phyloP scores from a whole-genome alignment of 805 yeast species.

The Clavispora fructus region DNA sequence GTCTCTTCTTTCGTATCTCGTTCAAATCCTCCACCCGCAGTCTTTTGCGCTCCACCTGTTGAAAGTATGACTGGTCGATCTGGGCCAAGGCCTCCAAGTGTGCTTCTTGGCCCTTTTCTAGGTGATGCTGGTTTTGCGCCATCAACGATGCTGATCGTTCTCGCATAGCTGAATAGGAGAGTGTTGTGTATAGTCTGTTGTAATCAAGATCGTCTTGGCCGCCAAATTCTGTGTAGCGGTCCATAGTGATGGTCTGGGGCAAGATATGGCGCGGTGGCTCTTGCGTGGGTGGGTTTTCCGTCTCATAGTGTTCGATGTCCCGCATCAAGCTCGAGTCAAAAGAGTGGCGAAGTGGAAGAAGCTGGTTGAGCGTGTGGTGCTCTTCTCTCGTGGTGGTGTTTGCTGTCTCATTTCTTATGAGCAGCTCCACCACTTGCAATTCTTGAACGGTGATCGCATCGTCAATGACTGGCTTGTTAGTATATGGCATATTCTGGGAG shows the following conservation, averaged over 20 bases:
- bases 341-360: constrained; percentile 12
- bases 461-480: constrained; percentile 26
- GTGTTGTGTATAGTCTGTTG: constrained; percentile 27
- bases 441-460: constrained; percentile 31
- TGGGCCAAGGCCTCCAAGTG: constrained; percentile 21
- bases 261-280: constrained; percentile 10
- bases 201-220: constrained; percentile 14
- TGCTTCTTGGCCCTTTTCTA: constrained; percentile 34
- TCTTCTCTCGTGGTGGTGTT: constrained; percentile 4
- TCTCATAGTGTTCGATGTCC: constrained; percentile 21
- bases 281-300: constrained; percentile 11
- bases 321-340: constrained; percentile 12
- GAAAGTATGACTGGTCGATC: constrained; percentile 13
- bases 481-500: background rate
- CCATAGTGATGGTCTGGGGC: constrained; percentile 28
- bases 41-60: constrained; percentile 32
- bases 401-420: constrained; percentile 24
- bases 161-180: constrained; percentile 38
- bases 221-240: constrained; percentile 16
- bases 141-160: constrained; percentile 36
- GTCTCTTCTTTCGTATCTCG: constrained; percentile 36
- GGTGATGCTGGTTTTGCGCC: constrained; percentile 28
- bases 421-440: constrained; percentile 28
- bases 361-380: constrained; percentile 14
- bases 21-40: constrained; percentile 40